Evolutionary conservation across 257 asterid genomes (phyloP), one percentile per base, ranked within the genome.

Genomic region (Solanum sitiens): DNA sequence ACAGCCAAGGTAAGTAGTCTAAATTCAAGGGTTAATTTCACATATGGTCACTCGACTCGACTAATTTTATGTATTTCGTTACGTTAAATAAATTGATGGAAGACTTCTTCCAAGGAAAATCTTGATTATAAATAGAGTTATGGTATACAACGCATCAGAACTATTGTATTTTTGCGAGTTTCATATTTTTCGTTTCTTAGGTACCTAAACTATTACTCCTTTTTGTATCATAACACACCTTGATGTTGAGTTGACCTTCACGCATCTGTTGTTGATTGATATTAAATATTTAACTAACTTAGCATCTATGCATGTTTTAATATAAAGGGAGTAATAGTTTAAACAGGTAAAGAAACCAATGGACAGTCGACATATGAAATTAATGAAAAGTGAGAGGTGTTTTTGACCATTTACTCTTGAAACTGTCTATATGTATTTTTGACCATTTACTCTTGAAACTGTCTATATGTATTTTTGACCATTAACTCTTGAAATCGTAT

Each of bases 1-100:
- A 92, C 95, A 67, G 95, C 98, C 32, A 86, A 90, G 89, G 98
- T 93, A 50, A 15, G 61, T 16, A 16, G 61, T 50, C 61, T 0
- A 50, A 50, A 50, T 50, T 50, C 23, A 3, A 50, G 61, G 23
- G 9, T 50, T 50, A 88, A 89, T 59, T 8, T 59, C 68, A 21
- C 13, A 4, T 12, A 59, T 21, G 1, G 11, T 59, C 67, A 59
- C 61, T 16, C 23, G 2, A 59, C 5, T 59, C 30, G 30, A 27
- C 30, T 27, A 27, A 27, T 27, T 59, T 9, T 0, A 59, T 20
- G 11, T 20, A 3, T 59, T 20, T 59, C 25, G 2, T 59, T 59
- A 20, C 67, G 1, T 59, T 50, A 50, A 15, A 50, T 50, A 50
- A 50, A 50, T 50, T 50, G 2, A 50, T 16, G 61, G 23, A 50